These are phyloP conservation scores for Skeletonema marinoi DNA, from an alignment of 108 stramenopile species.

Conservation along the genomic window DNA sequence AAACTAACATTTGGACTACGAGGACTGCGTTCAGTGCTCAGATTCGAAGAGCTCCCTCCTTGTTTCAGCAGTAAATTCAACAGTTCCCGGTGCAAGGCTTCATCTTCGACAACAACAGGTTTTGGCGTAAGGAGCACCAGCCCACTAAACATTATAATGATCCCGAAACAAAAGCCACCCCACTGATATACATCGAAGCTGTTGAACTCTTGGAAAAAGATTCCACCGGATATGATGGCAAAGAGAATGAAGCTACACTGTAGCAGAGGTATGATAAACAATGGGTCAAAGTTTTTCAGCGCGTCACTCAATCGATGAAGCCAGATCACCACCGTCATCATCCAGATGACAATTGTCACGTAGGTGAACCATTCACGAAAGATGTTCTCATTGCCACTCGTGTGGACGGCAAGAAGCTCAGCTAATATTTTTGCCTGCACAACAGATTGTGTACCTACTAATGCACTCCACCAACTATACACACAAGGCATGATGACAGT, in stretches of 20 bases:
- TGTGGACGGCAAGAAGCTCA: constrained; percentile 54
- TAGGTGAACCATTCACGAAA: constrained; percentile 61
- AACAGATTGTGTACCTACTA: constrained; percentile 71
- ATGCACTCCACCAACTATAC: constrained; percentile 67
- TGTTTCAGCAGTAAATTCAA: constrained; percentile 25
- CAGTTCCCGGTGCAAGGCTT: constrained; percentile 28
- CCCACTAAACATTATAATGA: constrained; percentile 53
- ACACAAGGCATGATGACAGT: constrained; percentile 46
- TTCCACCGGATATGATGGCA: constrained; percentile 68
- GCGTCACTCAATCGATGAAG: constrained; percentile 62
- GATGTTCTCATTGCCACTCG: constrained; percentile 49
- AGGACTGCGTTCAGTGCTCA: constrained; percentile 8
- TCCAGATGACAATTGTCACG: constrained; percentile 59
- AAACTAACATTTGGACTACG: neutral
- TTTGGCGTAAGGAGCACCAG: constrained; percentile 53
- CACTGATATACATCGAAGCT: constrained; percentile 37
- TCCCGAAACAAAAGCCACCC: constrained; percentile 51
- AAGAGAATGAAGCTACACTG: constrained; percentile 78
- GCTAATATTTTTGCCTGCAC: constrained; percentile 69
- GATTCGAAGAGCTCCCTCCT: constrained; percentile 3
- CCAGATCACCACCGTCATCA: constrained; percentile 59
- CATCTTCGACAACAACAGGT: constrained; percentile 25
- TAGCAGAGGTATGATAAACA: constrained; percentile 80
- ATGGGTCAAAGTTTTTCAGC: constrained; percentile 62
- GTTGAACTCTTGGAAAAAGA: constrained; percentile 72